These are phyloP conservation scores for Neopestalotiopsis clavispora DNA, from an alignment of 2,329 filamentous ascomycete species.

Conservation along the genomic window DNA sequence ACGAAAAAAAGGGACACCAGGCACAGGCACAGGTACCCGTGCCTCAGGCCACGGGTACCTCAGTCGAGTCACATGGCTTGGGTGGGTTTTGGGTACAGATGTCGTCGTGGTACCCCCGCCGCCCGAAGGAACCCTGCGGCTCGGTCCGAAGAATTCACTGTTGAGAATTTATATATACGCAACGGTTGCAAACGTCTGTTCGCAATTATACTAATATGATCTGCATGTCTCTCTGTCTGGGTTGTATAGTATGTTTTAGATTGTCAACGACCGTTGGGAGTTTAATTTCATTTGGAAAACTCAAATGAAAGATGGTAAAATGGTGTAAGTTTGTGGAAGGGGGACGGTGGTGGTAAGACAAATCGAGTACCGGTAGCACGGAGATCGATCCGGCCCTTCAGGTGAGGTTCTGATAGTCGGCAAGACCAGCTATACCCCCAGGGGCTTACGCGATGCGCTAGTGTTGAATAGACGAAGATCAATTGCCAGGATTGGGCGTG, in stretches of 20 bases:
- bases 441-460: slow-evolving; percentile 1
- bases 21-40: background rate
- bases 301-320: background rate
- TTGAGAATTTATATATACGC: background rate
- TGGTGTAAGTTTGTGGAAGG: background rate
- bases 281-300: background rate
- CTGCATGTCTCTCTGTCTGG: background rate
- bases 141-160: background rate
- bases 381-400: background rate
- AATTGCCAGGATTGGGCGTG: background rate
- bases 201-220: background rate
- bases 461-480: background rate
- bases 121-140: background rate
- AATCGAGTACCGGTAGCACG: background rate
- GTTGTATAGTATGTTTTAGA: background rate
- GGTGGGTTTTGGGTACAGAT: background rate
- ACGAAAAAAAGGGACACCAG: background rate
- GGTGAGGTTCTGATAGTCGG: background rate
- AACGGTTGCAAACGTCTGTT: slow-evolving; percentile 1
- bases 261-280: background rate
- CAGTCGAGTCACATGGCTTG: background rate
- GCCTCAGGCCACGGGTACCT: no score
- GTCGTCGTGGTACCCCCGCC: background rate
- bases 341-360: background rate
- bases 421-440: background rate